Base-by-base conservation (phyloP, 1,139 yeast species). In the Saccharomyces hybrid region DNA sequence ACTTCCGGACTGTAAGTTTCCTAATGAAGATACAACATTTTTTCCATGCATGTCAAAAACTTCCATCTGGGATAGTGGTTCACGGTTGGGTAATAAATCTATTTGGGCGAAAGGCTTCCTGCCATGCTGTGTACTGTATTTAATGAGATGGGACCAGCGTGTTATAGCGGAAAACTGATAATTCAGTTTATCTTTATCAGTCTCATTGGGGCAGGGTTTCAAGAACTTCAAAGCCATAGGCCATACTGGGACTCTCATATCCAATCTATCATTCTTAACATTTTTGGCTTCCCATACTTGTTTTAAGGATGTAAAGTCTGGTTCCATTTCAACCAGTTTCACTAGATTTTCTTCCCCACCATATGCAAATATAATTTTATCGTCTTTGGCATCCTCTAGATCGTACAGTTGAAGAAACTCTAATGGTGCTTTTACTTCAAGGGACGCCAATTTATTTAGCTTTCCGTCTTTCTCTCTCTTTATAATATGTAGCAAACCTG, bases 321-420 rank as follows among this genome's bases (percentile, higher is more conserved):
- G 9, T 51, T 73, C 75, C 16, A 84, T 58, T 52, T 75, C 70
- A 1, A 82, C 69, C 21, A 86, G 70, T 57, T 79, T 79, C 3
- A 85, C 72, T 62, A 85, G 86, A 59, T 82, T 81, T 61, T 86
- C 90, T 66, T 85, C 81, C 48, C 95, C 95, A 50, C 93, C 95
- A 64, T 73, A 79, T 0, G 88, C 91, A 69, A 82, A 80, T 2
- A 81, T 38, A 31, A 9, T 42, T 81, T 78, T 29, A 68, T 65
- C 42, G 70, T 71, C 49, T 2, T 8, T 32, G 42, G 4, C 38
- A 21, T 24, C 70, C 66, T 7, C 81, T 79, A 69, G 78, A 78
- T 55, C 77, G 63, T 46, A 74, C 69, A 63, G 81, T 78, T 34
- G 82, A 70, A 55, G 75, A 72, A 53, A 86, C 21, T 69, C 71